Base-by-base conservation (phyloP, 768 basidiomycete genomes). In the Termitomyces sp. region DNA sequence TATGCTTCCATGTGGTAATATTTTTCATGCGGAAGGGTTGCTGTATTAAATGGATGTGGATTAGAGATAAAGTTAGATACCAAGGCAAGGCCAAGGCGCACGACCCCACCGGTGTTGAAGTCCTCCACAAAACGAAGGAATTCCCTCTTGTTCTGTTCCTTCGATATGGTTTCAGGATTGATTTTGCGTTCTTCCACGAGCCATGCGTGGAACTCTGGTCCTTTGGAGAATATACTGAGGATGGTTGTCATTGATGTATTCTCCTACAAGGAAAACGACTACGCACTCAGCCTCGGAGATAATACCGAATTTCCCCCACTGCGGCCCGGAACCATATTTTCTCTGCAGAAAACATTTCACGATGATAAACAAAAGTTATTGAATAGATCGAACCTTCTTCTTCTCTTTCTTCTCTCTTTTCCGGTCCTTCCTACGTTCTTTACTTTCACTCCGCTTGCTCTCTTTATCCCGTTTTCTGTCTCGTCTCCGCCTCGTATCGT, bases 21-120 rank as follows among this genome's bases (percentile, higher is more conserved):
- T 68, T 97, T 97, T 68, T 95, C 93, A 64, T 96, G 89, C 10
- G 94, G 91, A 3, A 97, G 78, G 3, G 94, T 97, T 14, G 93
- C 94, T 94, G 55, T 19, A 52, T 9, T 34, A 46, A 39, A 42
- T n/a, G 25, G 39, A 39, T 46, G 45, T 52, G 44, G 35, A 19
- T 50, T 34, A 30, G 35, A 11, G 4, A 27, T 10, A 2, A 17
- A 37, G 6, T 17, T 5, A 37, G 35, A 37, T 10, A 54, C 6
- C 17, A 23, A 55, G 19, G 30, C n/a, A 12, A 30, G n/a, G 37
- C 11, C 12, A 21, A 55, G 37, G 21, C 21, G 42, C 59, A 19
- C n/a, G 11, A n/a, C 27, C 76, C 30, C 58, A 86, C 90, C 87
- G 30, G 89, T 91, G 64, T 93, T 91, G 66, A 78, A 92, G 66